Evolutionary conservation across 2,329 filamentous ascomycete genomes (phyloP), one percentile per base, ranked within the genome.

Genomic region (Claviceps africana): DNA sequence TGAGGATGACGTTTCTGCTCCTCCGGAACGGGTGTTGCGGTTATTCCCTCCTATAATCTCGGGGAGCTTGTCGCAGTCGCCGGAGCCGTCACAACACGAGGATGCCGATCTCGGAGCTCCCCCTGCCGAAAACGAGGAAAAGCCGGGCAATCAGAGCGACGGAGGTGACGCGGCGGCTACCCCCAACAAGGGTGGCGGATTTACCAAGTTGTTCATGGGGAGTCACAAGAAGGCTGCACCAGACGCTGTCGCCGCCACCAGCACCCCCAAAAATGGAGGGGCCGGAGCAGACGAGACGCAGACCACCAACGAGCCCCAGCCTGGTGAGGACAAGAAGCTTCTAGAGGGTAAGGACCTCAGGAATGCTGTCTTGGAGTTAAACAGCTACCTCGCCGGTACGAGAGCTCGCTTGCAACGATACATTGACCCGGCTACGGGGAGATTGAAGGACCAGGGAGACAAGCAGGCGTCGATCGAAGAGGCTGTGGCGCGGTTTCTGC

Each of bases 331-430:
- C 33, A 74, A 71, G 33, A 28, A 22, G 8, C 15, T 44, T 22
- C 71, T 72, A 0, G 82, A 89, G 63, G 89, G 88, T 15, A 91
- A 91, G 61, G 88, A 96, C 58, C 76, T 98, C 37, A 85, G 81
- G 58, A 77, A 81, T 48, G 89, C 93, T 0, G 86, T 93, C 17
- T 78, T 85, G 44, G 89, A 91, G 56, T 75, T 98, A 2, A 88
- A 87, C 60, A 85, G 84, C 25, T 98, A 95, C 63, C 77, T 98
- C 8, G 91, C 89, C 0, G 88, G 94, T 56, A 88, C 90, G 19
- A 82, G 93, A 54, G 77, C 79, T 21, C 74, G 80, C 22, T 70
- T 84, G 47, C 80, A 83, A 61, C 71, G 78, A 10, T 73, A 80
- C 30, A 72, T 84, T 52, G 79, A 84, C 58, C 79, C 81, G 0